Conservation (phyloP, 2,329 filamentous ascomycete species). For the Emergomyces orientalis region DNA sequence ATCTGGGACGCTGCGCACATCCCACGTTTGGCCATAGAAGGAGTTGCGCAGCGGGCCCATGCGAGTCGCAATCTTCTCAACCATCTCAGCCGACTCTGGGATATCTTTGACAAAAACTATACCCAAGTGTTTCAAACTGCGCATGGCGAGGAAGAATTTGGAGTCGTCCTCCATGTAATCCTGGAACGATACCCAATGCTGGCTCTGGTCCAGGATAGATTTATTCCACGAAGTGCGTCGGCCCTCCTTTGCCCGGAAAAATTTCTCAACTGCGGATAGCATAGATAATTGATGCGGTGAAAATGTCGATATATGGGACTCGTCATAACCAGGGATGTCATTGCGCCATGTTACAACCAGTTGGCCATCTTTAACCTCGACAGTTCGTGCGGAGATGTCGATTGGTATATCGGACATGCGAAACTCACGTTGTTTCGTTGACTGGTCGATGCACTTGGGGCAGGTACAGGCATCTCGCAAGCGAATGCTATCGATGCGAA, state of each 20-base stretch:
- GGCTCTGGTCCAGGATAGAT: conserved; percentile 35
- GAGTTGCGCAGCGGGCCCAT: conserved; percentile 76
- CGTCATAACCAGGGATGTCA: conserved; percentile 41
- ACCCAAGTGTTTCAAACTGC: conserved; percentile 56
- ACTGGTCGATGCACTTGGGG: conserved; percentile 43
- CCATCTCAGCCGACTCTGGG: conserved; percentile 56
- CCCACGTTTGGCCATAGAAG: conserved; percentile 86
- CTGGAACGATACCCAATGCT: conserved; percentile 54
- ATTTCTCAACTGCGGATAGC: conserved; percentile 5
- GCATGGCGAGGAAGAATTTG: conserved; percentile 53
- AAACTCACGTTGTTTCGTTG: conserved; percentile 56
- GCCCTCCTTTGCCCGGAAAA: neutral
- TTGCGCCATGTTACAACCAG: conserved; percentile 55
- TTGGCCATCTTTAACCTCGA: conserved; percentile 30
- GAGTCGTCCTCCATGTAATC: conserved; percentile 57
- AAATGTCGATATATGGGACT: conserved; percentile 35
- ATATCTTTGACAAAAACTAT: conserved; percentile 69
- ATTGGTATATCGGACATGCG: conserved; percentile 54
- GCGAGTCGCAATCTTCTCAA: conserved; percentile 58
- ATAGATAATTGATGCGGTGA: conserved; percentile 15
- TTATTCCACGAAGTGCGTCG: conserved; percentile 25
- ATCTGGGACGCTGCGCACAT: conserved; percentile 70
- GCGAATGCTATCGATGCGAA: conserved; percentile 6
- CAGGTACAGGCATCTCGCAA: conserved; percentile 51
- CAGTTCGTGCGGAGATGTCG: conserved; percentile 32